Evolutionary conservation across 1,284 basidiomycete species (phyloP), one percentile per base, ranked within the genome.

Genomic region (Cryptococcus sp.): DNA sequence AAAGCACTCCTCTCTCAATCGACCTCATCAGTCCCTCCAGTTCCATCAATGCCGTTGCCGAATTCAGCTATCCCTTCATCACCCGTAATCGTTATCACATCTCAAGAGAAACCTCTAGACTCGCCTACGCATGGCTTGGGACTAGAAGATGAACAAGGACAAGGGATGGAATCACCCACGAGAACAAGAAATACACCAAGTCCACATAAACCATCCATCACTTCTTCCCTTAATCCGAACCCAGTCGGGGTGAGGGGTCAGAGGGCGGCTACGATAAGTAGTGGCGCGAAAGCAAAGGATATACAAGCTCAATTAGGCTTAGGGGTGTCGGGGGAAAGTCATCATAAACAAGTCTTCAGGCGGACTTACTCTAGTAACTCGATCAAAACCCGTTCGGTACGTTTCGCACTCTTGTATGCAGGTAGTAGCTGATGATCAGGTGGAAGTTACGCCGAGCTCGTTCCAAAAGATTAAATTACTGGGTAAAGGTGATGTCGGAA

Each of bases 321-420:
- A 21, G 49, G 56, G 31, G 28, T 28, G 16, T 48, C 21, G 14
- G 39, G 37, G 49, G 46, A 46, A 43, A 53, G 52, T 46, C 53
- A 57, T 50, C 77, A 80, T 52, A 82, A 54, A 83, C 85, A 75
- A 75, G 83, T 87, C 28, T 98, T 98, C 76, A 82, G 90, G 57
- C 78, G 94, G 64, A 98, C 94, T 42, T 98, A 98, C 75, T 93
- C 89, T 44, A 92, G 89, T 71, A 96, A 96, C 76, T 96, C 91
- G 40, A 97, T 99, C 79, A 97, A 97, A 79, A 86, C 94, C 63
- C 82, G 85, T 72, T 82, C 85, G 73, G 88, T 89, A 74, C 75
- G 84, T 77, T 7, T 14, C 7, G 7, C 7, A 10, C 32, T 40
- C 31, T 10, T n/a, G 4, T 7, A 18, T 5, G 40, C 21, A 14